A percentile compares a stretch with the other conserved stretches of the same genome.
Evolutionary conservation across 1,284 basidiomycete species (phyloP).

Genomic region (Naganishia cerealis): DNA sequence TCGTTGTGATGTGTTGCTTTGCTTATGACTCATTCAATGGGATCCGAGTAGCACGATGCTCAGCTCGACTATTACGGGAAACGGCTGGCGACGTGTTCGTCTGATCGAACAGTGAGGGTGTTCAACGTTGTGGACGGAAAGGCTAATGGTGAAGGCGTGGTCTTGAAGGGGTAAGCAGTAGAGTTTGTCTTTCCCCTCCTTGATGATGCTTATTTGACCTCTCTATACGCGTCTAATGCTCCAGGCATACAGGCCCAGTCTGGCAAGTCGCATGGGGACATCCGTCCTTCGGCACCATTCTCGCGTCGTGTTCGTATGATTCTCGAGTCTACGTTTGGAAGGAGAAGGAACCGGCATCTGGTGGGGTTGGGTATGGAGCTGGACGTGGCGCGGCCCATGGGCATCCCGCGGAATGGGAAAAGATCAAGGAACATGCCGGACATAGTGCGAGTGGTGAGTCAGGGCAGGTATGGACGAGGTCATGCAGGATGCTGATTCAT

Average conservation of each 20-base stretch:
- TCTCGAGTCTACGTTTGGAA: constrained; percentile 99
- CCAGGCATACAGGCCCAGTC: constrained; percentile 87
- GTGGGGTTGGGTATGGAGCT: constrained; percentile 39
- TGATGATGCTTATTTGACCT: not conserved
- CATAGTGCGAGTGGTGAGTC: constrained; percentile 85
- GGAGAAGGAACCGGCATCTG: constrained; percentile 62
- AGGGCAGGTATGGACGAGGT: not conserved
- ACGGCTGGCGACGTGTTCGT: constrained; percentile 92
- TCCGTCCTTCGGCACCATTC: constrained; percentile 91
- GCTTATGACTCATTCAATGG: not conserved
- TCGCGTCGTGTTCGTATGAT: constrained; percentile 96
- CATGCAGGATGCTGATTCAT: constrained; percentile 4
- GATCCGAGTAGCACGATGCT: constrained; percentile 78
- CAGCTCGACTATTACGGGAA: constrained; percentile 98
- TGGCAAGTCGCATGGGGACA: constrained; percentile 99
- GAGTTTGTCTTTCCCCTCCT: not conserved
- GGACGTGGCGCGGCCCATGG: constrained; percentile 53
- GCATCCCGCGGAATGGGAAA: constrained; percentile 68
- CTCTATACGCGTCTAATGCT: not conserved
- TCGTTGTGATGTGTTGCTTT: not conserved
- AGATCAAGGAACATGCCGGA: constrained; percentile 92
- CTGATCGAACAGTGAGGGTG: constrained; percentile 90
- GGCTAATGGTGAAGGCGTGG: constrained; percentile 65
- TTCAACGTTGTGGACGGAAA: constrained; percentile 91
- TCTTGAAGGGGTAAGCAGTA: constrained; percentile 75